Evolutionary conservation across 208 protist genomes (phyloP).

Genomic region (Crithidia sp.): DNA sequence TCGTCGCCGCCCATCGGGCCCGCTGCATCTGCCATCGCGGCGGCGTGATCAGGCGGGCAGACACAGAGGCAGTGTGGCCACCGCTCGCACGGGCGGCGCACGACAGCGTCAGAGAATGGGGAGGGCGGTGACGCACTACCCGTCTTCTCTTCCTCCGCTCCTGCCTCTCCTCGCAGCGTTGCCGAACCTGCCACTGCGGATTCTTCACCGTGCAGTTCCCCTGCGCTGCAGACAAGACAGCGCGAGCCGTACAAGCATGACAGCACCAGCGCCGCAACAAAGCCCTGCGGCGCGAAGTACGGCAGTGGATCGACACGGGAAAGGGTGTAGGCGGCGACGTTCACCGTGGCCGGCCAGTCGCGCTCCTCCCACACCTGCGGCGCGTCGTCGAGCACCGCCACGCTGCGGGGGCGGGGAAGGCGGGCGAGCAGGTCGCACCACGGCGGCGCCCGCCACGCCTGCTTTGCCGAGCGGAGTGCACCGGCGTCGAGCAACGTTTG

Average conservation of each 20-base stretch:
- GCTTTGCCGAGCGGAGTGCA: constrained; percentile 14
- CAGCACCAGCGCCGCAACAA: constrained; percentile 46
- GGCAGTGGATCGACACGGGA: constrained; percentile 54
- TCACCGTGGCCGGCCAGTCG: constrained; percentile 74
- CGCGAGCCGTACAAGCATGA: constrained; percentile 54
- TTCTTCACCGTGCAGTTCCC: not conserved
- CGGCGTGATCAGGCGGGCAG: constrained; percentile 35
- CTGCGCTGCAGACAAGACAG: constrained; percentile 49
- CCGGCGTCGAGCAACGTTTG: constrained; percentile 15
- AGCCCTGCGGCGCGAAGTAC: constrained; percentile 61
- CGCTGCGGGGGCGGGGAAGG: constrained; percentile 45
- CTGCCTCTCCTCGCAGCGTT: not conserved
- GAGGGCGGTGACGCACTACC: not conserved
- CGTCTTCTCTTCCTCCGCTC: not conserved
- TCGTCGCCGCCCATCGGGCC: not conserved
- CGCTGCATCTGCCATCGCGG: constrained; percentile 10
- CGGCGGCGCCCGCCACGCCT: constrained; percentile 27
- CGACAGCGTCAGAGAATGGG: not conserved
- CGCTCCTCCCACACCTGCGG: constrained; percentile 70
- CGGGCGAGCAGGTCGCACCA: constrained; percentile 26
- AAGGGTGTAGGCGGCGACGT: constrained; percentile 75
- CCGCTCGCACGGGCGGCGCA: not conserved
- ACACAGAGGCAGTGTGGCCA: constrained; percentile 49
- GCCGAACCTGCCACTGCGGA: not conserved
- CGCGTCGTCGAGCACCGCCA: constrained; percentile 78